Base-by-base conservation (phyloP, 192 early-diverging fungal genomes). In the Podila horticola region DNA sequence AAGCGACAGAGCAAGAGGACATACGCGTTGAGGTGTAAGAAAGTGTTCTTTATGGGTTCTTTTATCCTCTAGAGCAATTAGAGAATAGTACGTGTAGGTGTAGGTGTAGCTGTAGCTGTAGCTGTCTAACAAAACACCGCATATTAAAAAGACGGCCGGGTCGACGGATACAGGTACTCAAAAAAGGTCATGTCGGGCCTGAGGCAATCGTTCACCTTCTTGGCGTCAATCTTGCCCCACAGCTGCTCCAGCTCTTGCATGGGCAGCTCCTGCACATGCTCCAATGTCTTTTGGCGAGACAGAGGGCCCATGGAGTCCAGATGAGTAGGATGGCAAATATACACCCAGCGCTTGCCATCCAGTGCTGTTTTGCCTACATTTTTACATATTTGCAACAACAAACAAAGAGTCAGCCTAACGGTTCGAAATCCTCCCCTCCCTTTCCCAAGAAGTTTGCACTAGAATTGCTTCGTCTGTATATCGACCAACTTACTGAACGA, bases 401-500 rank as follows among this genome's bases (percentile, higher is more conserved):
- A 30, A 36, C 11, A 20, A 10, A 63, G 10, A 45, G 38, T 38
- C 55, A 20, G 15, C 19, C n/a, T 1, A 34, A 51, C 8, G 1
- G 34, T 36, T 9, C 9, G 3, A 34, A 34, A 7, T n/a, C n/a
- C n/a, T n/a, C n/a, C n/a, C n/a, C n/a, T n/a, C n/a, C n/a, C n/a
- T n/a, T n/a, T n/a, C n/a, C n/a, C n/a, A n/a, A n/a, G n/a, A 36
- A 36, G 34, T 36, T 36, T 36, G 34, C 9, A 36, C 34, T 10
- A 10, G 10, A 36, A 4, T 36, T 36, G 9, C 9, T 10, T 36
- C 34, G 34, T 36, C 34, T 36, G 2, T n/a, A 58, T 5, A 30
- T 4, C 31, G 66, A 31, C 28, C 20, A 58, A 83, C 88, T 86
- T 82, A 87, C 88, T 88, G 55, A 89, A 84, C 0, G 88, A 87